phyloP scores from a whole-genome alignment of 805 yeast species.

The Kazachstania africana region DNA sequence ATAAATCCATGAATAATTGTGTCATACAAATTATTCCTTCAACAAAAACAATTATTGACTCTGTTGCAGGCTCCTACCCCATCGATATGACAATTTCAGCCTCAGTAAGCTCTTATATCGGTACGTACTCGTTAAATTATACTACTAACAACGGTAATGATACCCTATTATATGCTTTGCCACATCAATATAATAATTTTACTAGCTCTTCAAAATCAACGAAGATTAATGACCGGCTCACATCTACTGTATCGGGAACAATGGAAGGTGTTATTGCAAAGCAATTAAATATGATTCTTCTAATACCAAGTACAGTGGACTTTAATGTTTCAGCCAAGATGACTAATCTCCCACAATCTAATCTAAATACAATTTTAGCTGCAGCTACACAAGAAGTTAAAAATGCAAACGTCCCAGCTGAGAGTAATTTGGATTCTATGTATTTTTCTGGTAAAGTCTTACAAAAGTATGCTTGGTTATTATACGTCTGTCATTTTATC shows the following conservation, averaged over 20 bases:
- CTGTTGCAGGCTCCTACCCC: slow-evolving; percentile 53
- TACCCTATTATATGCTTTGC: slow-evolving; percentile 50
- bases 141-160: slow-evolving; percentile 31
- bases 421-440: slow-evolving; percentile 65
- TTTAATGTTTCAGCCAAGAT: slow-evolving; percentile 28
- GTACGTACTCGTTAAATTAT: slow-evolving; percentile 33
- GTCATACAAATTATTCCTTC: slow-evolving; percentile 51
- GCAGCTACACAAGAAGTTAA: slow-evolving; percentile 29
- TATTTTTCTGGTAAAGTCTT: slow-evolving; percentile 80
- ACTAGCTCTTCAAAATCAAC: slow-evolving; percentile 17
- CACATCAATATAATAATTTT: slow-evolving; percentile 49
- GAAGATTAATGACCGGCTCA: slow-evolving; percentile 21
- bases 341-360: slow-evolving; percentile 20
- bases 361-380: slow-evolving; percentile 20
- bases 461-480: slow-evolving; percentile 82
- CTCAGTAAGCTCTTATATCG: slow-evolving; percentile 27
- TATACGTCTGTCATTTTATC: slow-evolving; percentile 59
- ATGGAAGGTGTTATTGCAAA: slow-evolving; percentile 36
- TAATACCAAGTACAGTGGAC: slow-evolving; percentile 32
- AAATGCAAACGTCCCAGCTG: slow-evolving; percentile 17
- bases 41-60: slow-evolving; percentile 35
- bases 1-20: slow-evolving; percentile 29
- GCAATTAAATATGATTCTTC: slow-evolving; percentile 31
- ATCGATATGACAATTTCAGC: slow-evolving; percentile 36
- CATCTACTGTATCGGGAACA: slow-evolving; percentile 39